These are phyloP conservation scores for Hypoxylon sp. DNA, from an alignment of 2,329 filamentous ascomycete species.

Conservation along the genomic window DNA sequence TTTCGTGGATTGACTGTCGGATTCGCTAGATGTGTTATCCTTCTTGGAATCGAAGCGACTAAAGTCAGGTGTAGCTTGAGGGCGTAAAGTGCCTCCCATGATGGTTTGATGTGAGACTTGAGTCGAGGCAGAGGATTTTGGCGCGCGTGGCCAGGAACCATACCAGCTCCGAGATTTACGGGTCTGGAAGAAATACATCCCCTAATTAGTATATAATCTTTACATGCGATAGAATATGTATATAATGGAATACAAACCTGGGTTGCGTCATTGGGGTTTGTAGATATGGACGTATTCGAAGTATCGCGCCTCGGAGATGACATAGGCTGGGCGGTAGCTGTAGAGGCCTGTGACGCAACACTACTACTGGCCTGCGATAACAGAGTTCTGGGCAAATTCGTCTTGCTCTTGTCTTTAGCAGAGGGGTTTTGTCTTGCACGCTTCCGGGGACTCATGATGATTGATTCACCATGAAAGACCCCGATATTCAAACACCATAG, in stretches of 20 bases:
- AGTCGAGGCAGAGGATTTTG: slow-evolving; percentile 67
- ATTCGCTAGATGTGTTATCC: slow-evolving; percentile 46
- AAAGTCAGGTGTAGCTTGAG: slow-evolving; percentile 57
- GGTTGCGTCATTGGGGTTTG: slow-evolving; percentile 27
- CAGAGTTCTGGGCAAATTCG: slow-evolving; percentile 33
- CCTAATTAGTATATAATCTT: slow-evolving; percentile 24
- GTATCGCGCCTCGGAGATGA: slow-evolving; percentile 33
- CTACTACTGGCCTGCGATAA: slow-evolving; percentile 31
- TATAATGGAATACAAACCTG: slow-evolving; percentile 33
- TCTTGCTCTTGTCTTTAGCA: slow-evolving; percentile 36
- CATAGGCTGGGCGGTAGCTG: slow-evolving; percentile 31
- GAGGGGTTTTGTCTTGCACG: slow-evolving; percentile 50
- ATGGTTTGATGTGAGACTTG: slow-evolving; percentile 69
- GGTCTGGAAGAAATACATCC: slow-evolving; percentile 48
- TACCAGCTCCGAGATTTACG: slow-evolving; percentile 69
- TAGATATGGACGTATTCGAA: slow-evolving; percentile 30
- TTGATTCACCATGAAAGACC: slow-evolving; percentile 18
- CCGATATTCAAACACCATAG: slow-evolving; percentile 15
- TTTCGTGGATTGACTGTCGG: slow-evolving; percentile 44
- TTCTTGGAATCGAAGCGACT: slow-evolving; percentile 60
- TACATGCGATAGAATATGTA: not conserved
- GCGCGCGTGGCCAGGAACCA: slow-evolving; percentile 65
- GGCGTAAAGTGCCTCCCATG: slow-evolving; percentile 61
- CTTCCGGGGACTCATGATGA: slow-evolving; percentile 54
- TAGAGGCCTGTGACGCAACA: slow-evolving; percentile 41